Evolutionary conservation across 140 eudicot species (phyloP).

Genomic region (Eryngium alpinum): DNA sequence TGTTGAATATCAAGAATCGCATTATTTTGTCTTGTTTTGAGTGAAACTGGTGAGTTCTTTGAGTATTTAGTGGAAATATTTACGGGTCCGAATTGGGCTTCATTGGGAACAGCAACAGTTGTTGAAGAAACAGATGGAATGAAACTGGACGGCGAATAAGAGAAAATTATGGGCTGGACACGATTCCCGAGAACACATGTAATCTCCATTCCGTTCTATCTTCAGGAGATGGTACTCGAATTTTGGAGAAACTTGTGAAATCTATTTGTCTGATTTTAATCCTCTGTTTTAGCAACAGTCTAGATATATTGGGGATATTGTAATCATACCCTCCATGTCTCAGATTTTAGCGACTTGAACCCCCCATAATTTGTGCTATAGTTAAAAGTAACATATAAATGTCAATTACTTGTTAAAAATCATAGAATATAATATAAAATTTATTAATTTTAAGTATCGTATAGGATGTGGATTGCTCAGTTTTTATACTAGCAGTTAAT

Average conservation of each 20-base stretch:
- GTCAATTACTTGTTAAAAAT: no score
- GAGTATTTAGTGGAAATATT: constrained; percentile 18
- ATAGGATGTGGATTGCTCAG: no score
- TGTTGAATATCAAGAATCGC: constrained; percentile 63
- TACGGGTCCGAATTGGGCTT: constrained; percentile 4
- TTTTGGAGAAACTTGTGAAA: neutral
- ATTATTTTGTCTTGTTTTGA: constrained; percentile 36
- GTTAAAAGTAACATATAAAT: no score
- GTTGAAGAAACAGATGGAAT: constrained; percentile 34
- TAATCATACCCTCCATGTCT: neutral
- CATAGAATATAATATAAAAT: no score
- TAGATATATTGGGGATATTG: neutral
- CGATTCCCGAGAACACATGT: constrained; percentile 30
- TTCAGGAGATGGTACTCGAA: neutral
- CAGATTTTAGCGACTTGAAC: neutral
- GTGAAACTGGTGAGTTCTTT: constrained; percentile 22
- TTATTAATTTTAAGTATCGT: no score
- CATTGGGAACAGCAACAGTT: constrained; percentile 10
- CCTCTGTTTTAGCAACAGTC: no score
- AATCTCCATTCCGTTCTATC: constrained; percentile 32
- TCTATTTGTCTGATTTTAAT: neutral
- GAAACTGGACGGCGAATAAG: constrained; percentile 19
- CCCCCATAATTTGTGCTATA: no score
- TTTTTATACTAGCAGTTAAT: no score
- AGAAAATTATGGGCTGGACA: constrained; percentile 24